Percentiles rank a stretch among this genome's conserved stretches.
These are phyloP conservation scores for Sphagnum magellanicum DNA, from an alignment of 228 moss, liverwort and hornwort genomes.

Conservation along the genomic window DNA sequence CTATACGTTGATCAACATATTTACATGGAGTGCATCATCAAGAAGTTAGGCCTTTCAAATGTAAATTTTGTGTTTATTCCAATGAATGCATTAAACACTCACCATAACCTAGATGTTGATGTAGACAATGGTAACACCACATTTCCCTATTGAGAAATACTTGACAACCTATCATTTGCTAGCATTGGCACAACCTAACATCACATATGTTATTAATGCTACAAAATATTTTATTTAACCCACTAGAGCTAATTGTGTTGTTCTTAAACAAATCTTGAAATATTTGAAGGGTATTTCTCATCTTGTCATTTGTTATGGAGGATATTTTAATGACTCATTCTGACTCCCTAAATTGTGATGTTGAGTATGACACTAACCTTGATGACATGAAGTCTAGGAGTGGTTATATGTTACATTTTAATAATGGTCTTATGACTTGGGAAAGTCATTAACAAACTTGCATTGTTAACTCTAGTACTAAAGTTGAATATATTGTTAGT, in stretches of 20 bases:
- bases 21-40: not conserved
- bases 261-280: not conserved
- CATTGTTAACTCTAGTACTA: not conserved
- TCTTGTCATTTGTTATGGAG: not conserved
- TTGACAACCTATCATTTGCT: not conserved
- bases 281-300: not conserved
- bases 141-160: not conserved
- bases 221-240: not conserved
- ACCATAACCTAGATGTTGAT: not conserved
- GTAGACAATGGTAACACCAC: not conserved
- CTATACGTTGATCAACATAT: too few species aligned
- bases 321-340: not conserved
- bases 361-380: too few species aligned
- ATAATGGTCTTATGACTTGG: not conserved
- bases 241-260: not conserved
- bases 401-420: not conserved
- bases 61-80: not conserved
- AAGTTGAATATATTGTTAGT: not conserved
- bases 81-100: not conserved
- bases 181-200: not conserved
- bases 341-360: not conserved
- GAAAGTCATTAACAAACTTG: not conserved
- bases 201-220: not conserved
- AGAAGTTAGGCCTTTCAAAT: not conserved
- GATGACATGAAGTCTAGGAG: not conserved